Base-by-base conservation (phyloP, 106 monocot species). In the Hemerocallis citrina region DNA sequence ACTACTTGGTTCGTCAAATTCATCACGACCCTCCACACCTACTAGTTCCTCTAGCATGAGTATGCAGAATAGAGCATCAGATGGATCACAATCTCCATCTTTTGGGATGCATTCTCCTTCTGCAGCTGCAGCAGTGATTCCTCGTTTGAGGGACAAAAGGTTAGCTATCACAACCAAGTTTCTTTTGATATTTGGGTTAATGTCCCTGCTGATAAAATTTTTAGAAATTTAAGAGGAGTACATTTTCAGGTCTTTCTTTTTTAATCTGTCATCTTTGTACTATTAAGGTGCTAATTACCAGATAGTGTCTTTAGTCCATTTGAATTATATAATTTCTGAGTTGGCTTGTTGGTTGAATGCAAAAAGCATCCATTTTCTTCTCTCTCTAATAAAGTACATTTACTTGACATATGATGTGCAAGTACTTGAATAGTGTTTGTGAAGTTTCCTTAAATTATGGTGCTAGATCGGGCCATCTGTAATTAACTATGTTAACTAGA, bases 141-240 rank as follows among this genome's bases (percentile, higher is more conserved):
- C 85, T 55, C 64, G 38, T 2, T 74, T 95, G 68, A 95, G 81
- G 61, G 90, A 90, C 60, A 95, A 90, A 81, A 95, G 94, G 94
- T 82, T 46, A 42, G 8, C 48, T 17, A 1, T 50, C 12, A 31
- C 62, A 22, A 29, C 35, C 44, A 7, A 47, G 5, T 33, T 59
- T 57, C 17, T 25, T 14, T 51, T 74, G 24, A 25, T 34, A 61
- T 40, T 25, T 34, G 3, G 7, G 24, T 15, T 44, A 27, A 59
- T 23, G 23, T n/a, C n/a, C n/a, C n/a, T n/a, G n/a, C n/a, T n/a
- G n/a, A n/a, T n/a, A n/a, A n/a, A n/a, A n/a, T n/a, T n/a, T n/a
- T n/a, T n/a, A n/a, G n/a, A n/a, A n/a, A n/a, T n/a, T n/a, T n/a
- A n/a, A n/a, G n/a, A n/a, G n/a, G n/a, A n/a, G n/a, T n/a, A n/a